Base-by-base conservation (phyloP, 805 yeast genomes). In the Cyberlindnera xylosilytica region DNA sequence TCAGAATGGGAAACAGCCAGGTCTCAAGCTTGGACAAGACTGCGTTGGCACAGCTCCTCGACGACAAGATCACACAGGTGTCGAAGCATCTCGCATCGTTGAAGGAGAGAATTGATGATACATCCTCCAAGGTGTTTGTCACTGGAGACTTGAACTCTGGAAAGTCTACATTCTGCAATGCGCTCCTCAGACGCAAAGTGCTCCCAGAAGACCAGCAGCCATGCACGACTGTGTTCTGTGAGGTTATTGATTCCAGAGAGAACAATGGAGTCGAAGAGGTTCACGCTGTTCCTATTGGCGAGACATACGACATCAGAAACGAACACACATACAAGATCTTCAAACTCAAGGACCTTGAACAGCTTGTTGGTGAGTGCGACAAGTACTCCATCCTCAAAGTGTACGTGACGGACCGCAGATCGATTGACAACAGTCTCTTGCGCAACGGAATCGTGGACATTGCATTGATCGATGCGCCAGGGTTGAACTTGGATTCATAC, bases 81-180 rank as follows among this genome's bases (percentile, higher is more conserved):
- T 63, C 77, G 10, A 78, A 77, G 50, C 97, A 90, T 58, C 66
- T 91, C 38, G 54, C 66, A 7, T 78, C 89, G 15, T 68, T 95
- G 47, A 79, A 81, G 49, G 93, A 83, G 38, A 75, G 99, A 52
- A 82, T 93, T 13, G 93, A 84, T 50, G 97, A 95, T 55, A 87
- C 93, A 0, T 76, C 91, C 0, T 90, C 98, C 3, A 91, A 91
- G 55, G 97, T 93, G 1, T 81, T 93, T 47, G 90, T 93, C 29
- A 95, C 99, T 3, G 99, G 99, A 39, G 99, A 93, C 62, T 74
- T 93, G 51, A 93, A 93, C 60, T 85, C 99, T 0, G 99, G 99
- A 3, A 93, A 93, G 58, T 88, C 97, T 1, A 86, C 96, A 1
- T 88, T 93, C 55, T 93, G 99, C 64, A 93, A 93, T 59, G 91